Evolutionary conservation across 352 stramenopile species (phyloP).

Genomic region (Globisporangium spinosum): DNA sequence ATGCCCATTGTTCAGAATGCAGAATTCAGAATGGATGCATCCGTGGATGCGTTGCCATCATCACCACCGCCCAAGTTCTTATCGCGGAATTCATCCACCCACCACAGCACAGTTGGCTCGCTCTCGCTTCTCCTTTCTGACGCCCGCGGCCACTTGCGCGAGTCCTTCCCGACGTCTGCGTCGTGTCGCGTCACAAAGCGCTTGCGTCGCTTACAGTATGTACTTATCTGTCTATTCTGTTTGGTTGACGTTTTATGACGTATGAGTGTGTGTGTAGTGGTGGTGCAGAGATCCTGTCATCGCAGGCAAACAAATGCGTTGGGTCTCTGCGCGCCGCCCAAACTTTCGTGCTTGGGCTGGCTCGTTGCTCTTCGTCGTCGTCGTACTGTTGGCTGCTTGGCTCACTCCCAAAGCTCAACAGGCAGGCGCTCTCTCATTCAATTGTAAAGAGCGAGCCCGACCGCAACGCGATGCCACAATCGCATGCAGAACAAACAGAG

Average conservation of each 20-base stretch:
- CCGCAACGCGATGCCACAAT: background rate
- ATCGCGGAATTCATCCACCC: too few relatives aligned
- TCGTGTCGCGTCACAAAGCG: background rate
- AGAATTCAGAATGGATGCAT: too few relatives aligned
- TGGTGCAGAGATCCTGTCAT: background rate
- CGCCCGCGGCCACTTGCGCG: background rate
- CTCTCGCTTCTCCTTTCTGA: background rate
- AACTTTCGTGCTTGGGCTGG: background rate
- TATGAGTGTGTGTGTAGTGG: too few relatives aligned
- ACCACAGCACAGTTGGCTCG: background rate
- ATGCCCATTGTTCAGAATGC: too few relatives aligned
- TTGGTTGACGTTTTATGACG: background rate
- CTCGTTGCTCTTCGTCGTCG: background rate
- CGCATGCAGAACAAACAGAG: background rate
- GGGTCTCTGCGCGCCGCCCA: background rate
- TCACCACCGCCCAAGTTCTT: background rate
- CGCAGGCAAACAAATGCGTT: background rate
- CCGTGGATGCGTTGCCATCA: background rate
- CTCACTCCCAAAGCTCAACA: background rate
- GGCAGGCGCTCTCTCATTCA: background rate
- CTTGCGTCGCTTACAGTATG: background rate
- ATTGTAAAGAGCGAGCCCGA: background rate
- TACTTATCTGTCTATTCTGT: background rate
- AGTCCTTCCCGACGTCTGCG: background rate
- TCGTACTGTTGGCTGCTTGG: background rate